Base-by-base conservation (phyloP, 2,329 filamentous ascomycete species). In the Penicillium verrucosum region DNA sequence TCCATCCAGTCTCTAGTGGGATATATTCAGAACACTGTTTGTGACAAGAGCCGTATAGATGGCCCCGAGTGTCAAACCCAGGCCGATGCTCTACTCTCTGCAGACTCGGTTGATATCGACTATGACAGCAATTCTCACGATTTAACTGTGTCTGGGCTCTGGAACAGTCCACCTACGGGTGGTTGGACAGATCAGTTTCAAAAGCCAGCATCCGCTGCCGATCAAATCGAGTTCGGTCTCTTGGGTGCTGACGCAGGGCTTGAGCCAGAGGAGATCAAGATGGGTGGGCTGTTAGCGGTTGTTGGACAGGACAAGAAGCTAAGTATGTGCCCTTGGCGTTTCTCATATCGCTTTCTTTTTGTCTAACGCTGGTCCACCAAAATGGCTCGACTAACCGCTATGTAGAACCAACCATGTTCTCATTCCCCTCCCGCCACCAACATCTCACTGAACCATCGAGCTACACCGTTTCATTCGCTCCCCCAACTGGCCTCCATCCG, bases 401-500 rank as follows among this genome's bases (percentile, higher is more conserved):
- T 14, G 49, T 62, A 83, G 89, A 88, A 38, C 82, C 89, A 2
- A 89, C 90, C 0, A 78, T 93, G 44, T 97, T 97, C 77, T 85
- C 89, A 42, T 94, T 96, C 63, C 87, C 90, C 2, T 86, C 90
- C 3, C 86, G 92, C 0, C 92, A 97, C 73, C 85, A 89, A 64
- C 78, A 82, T 12, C 75, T 83, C 14, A 72, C 75, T 2, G 65
- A 68, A 21, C 72, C 78, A 0, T 72, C 77, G 12, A 81, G 75
- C 50, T 95, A 90, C 72, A 80, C 78, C 0, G 80, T 86, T 21
- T 74, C 75, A 0, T 92, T 96, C 68, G 70, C 84, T n/a, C 61
- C 78, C 2, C 92, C 92, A 1, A 88, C 86, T 0, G 92, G 93
- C 9, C 81, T 97, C 10, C 93, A 97, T 74, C 93, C 93, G 2